These are phyloP conservation scores for Globisporangium nodosum DNA, from an alignment of 352 stramenopile genomes.

Conservation along the genomic window DNA sequence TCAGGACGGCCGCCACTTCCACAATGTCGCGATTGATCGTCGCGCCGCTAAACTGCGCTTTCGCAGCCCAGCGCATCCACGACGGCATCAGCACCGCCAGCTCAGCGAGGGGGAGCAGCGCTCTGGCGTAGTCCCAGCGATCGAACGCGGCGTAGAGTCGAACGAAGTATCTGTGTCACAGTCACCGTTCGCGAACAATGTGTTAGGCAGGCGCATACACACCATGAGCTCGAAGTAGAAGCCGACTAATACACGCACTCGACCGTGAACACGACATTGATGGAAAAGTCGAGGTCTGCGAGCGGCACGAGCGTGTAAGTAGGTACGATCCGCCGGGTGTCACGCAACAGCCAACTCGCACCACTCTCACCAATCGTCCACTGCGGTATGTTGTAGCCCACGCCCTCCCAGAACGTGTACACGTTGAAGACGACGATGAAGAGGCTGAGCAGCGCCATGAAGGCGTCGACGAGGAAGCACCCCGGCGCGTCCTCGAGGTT, in stretches of 20 bases:
- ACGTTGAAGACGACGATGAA: conserved; percentile 67
- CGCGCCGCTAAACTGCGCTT: conserved; percentile 9
- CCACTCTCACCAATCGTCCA: conserved; percentile 43
- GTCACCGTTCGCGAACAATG: not conserved
- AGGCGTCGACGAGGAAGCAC: conserved; percentile 28
- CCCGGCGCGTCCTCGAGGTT: conserved; percentile 66
- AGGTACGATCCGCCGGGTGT: not conserved
- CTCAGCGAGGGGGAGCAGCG: conserved; percentile 50
- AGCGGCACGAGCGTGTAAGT: not conserved
- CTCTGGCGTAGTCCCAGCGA: conserved; percentile 46
- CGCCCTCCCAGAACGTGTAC: conserved; percentile 48
- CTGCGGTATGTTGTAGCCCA: conserved; percentile 17
- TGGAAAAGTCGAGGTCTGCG: conserved; percentile 43
- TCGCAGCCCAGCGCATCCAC: conserved; percentile 21
- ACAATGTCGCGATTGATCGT: conserved; percentile 4
- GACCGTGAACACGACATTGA: conserved; percentile 64
- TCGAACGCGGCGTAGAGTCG: conserved; percentile 60
- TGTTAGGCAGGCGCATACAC: not conserved
- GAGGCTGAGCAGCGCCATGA: conserved; percentile 49
- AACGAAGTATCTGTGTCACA: conserved; percentile 31
- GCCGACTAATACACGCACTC: conserved; percentile 31
- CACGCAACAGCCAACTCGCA: not conserved
- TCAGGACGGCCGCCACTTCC: conserved; percentile 32
- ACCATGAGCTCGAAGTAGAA: not conserved
- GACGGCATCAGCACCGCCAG: conserved; percentile 58